Conservation (phyloP, 768 basidiomycete genomes). For the Lanmaoa pseudosensibilis region DNA sequence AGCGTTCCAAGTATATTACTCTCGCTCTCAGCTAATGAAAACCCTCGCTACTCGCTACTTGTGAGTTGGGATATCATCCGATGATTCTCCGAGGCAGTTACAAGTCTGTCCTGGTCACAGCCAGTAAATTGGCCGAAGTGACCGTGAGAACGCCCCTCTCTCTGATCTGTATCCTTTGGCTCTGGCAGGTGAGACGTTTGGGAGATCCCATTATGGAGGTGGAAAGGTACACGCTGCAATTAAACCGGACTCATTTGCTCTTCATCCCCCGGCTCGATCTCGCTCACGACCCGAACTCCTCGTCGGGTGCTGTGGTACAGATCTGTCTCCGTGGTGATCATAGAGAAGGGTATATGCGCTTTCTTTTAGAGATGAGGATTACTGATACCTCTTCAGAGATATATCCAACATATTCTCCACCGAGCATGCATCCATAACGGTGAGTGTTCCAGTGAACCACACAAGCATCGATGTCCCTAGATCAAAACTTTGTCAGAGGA, state of each 20-base stretch:
- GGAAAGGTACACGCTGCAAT: constrained; percentile 12
- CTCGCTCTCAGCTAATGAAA: not conserved
- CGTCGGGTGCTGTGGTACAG: constrained; percentile 26
- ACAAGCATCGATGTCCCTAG: not conserved
- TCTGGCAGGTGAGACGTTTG: not conserved
- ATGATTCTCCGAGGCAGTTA: not conserved
- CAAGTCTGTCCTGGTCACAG: not conserved
- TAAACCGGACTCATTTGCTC: constrained; percentile 27
- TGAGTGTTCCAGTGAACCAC: constrained; percentile 8
- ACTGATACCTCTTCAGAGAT: constrained; percentile 11
- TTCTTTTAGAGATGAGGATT: no score
- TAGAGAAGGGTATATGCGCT: constrained; percentile 23
- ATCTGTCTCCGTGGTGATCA: constrained; percentile 19
- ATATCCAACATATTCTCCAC: constrained; percentile 3
- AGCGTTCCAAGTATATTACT: not conserved
- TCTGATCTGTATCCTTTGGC: not conserved
- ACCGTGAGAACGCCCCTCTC: not conserved
- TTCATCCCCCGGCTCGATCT: constrained; percentile 17
- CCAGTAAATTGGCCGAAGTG: not conserved
- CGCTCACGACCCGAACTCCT: not conserved
- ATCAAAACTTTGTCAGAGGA: constrained; percentile 11
- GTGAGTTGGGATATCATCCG: not conserved
- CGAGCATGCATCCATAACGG: constrained; percentile 20
- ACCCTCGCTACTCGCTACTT: not conserved
- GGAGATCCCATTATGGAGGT: not conserved